These are phyloP conservation scores for Ascochyta clinopodiicola DNA, from an alignment of 2,329 filamentous ascomycete species.

Conservation along the genomic window DNA sequence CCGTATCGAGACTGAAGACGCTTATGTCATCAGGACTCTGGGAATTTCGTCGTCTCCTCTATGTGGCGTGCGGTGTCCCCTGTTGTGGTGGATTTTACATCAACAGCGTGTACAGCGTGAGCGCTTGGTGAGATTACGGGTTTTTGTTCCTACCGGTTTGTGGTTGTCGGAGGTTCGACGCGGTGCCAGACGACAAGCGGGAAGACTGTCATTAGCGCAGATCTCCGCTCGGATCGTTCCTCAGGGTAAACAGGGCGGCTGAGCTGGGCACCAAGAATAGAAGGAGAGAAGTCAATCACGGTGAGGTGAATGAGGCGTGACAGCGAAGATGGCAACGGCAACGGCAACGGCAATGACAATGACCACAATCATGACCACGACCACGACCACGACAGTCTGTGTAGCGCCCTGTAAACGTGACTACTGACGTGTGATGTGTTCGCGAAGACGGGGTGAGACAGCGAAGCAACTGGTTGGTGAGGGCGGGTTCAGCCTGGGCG, in stretches of 20 bases:
- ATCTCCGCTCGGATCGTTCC: constrained; percentile 15
- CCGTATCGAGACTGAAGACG: background rate
- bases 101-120: no score
- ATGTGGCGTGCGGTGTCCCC: no score
- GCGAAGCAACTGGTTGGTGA: no score
- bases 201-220: constrained; percentile 10
- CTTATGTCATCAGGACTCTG: no score
- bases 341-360: background rate
- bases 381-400: background rate
- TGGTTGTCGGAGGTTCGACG: constrained; percentile 2
- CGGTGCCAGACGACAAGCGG: constrained; percentile 3
- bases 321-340: background rate
- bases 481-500: no score
- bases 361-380: no score
- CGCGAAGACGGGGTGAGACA: constrained; percentile 10
- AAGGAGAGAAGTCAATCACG: background rate
- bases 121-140: background rate
- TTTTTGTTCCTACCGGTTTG: background rate
- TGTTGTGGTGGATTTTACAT: no score
- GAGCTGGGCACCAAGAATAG: background rate
- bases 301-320: background rate
- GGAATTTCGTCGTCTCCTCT: no score
- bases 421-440: background rate
- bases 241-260: constrained; percentile 3
- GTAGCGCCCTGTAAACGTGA: background rate